Evolutionary conservation across 2,329 filamentous ascomycete genomes (phyloP).

Genomic region (Trichoderma semiorbis): DNA sequence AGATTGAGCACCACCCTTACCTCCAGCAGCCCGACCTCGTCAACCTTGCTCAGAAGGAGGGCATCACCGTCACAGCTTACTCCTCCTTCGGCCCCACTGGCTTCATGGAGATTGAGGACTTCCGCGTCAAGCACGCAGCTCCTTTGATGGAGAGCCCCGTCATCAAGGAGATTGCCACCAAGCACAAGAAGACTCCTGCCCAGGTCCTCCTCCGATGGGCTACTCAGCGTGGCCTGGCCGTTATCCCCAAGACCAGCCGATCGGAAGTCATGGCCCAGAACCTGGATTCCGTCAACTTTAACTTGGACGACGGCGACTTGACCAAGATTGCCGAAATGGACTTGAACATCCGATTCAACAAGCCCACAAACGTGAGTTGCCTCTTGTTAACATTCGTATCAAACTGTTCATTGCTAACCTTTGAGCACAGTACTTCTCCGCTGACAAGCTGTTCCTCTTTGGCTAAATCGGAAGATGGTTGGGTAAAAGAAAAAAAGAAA

Average conservation of each 20-base stretch:
- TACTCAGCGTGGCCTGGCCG: slow-evolving; percentile 74
- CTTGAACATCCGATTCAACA: slow-evolving; percentile 69
- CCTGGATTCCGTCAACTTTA: slow-evolving; percentile 62
- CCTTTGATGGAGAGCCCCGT: slow-evolving; percentile 68
- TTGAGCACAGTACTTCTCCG: slow-evolving; percentile 48
- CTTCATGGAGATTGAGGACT: slow-evolving; percentile 76
- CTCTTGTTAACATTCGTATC: neutral
- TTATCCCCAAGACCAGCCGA: slow-evolving; percentile 74
- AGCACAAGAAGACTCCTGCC: slow-evolving; percentile 68
- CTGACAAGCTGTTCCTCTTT: slow-evolving; percentile 57
- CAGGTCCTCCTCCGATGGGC: slow-evolving; percentile 86
- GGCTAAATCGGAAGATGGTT: slow-evolving; percentile 37
- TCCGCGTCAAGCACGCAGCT: slow-evolving; percentile 50
- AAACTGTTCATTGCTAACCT: neutral
- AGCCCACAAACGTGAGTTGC: slow-evolving; percentile 63
- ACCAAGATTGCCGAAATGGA: slow-evolving; percentile 64
- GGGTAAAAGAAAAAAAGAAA: neutral
- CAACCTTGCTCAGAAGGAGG: slow-evolving; percentile 64
- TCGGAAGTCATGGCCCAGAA: slow-evolving; percentile 57
- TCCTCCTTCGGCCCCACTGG: slow-evolving; percentile 77
- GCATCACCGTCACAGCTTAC: slow-evolving; percentile 76
- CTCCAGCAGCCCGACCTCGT: slow-evolving; percentile 72
- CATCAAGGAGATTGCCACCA: slow-evolving; percentile 63
- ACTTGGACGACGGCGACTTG: slow-evolving; percentile 64
- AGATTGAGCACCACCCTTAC: slow-evolving; percentile 91